Evolutionary conservation across 148 eudicot species (phyloP).

Genomic region (Rhododendron simsii): DNA sequence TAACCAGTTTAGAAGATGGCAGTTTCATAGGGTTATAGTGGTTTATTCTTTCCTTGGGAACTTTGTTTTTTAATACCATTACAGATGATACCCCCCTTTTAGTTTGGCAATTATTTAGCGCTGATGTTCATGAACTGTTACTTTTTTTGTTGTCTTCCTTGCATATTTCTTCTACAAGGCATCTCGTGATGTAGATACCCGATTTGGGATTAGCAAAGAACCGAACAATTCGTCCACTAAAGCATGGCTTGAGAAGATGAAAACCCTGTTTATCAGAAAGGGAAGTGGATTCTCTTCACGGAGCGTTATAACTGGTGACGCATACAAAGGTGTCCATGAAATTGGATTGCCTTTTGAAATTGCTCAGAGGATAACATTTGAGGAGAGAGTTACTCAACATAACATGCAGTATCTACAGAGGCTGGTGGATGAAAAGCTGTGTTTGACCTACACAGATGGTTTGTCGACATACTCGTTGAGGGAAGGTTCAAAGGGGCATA

Average conservation of each 20-base stretch:
- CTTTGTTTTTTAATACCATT: neutral
- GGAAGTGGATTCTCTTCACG: conserved; percentile 97
- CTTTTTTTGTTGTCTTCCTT: conserved; percentile 11
- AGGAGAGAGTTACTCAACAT: conserved; percentile 75
- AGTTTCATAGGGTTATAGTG: neutral
- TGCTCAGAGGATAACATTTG: conserved; percentile 80
- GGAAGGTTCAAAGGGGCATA: conserved; percentile 96
- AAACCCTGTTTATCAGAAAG: conserved; percentile 82
- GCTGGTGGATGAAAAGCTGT: conserved; percentile 78
- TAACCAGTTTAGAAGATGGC: neutral
- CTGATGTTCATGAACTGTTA: neutral
- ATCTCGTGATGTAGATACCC: conserved; percentile 64
- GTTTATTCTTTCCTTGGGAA: neutral
- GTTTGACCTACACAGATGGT: conserved; percentile 77
- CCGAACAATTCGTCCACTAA: conserved; percentile 57
- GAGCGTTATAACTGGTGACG: conserved; percentile 90
- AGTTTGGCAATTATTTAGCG: neutral
- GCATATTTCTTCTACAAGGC: conserved; percentile 37
- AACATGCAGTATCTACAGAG: conserved; percentile 64
- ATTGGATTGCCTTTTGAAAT: conserved; percentile 87
- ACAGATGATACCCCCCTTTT: neutral
- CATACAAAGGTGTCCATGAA: conserved; percentile 72
- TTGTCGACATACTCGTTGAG: conserved; percentile 61
- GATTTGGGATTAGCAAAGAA: conserved; percentile 59
- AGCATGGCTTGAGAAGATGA: conserved; percentile 96